Conservation (phyloP, 1,139 yeast species). For the Geotrichum reessii region DNA sequence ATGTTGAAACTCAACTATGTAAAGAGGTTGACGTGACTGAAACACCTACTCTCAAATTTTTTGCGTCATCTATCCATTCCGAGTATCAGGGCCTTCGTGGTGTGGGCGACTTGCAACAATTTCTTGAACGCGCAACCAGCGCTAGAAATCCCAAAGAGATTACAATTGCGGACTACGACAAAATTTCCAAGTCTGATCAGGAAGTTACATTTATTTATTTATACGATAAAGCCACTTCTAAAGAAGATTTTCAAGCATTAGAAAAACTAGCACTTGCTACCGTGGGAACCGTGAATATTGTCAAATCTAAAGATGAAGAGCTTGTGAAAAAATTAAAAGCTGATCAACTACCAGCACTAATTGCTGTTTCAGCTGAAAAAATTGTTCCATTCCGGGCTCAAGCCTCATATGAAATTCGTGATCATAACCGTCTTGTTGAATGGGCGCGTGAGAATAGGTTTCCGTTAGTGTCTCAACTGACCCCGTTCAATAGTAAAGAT, state of each 20-base stretch:
- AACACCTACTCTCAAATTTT: constrained; percentile 34
- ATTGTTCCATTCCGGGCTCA: constrained; percentile 30
- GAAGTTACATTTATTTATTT: constrained; percentile 35
- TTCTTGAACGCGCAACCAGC: constrained; percentile 32
- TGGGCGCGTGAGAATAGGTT: constrained; percentile 37
- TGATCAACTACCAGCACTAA: constrained; percentile 33
- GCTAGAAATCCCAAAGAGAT: constrained; percentile 29
- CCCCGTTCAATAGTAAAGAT: constrained; percentile 34
- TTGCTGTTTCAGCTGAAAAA: constrained; percentile 32
- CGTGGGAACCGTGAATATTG: constrained; percentile 35
- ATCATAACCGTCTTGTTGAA: constrained; percentile 28
- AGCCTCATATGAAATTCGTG: constrained; percentile 35
- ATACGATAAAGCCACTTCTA: constrained; percentile 36
- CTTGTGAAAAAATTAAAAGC: constrained; percentile 32
- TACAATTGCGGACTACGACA: constrained; percentile 26
- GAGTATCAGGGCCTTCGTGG: constrained; percentile 36
- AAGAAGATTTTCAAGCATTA: constrained; percentile 40
- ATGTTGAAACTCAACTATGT: constrained; percentile 34
- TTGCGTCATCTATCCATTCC: constrained; percentile 31
- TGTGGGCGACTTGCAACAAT: constrained; percentile 33
- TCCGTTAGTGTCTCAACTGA: constrained; percentile 37
- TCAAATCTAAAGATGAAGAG: constrained; percentile 31
- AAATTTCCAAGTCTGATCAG: constrained; percentile 17
- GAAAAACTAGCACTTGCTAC: constrained; percentile 33
- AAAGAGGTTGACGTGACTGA: constrained; percentile 29